Evolutionary conservation across 2,329 filamentous ascomycete species (phyloP), one percentile per base, ranked within the genome.

Genomic region (Fusarium marasasianum): DNA sequence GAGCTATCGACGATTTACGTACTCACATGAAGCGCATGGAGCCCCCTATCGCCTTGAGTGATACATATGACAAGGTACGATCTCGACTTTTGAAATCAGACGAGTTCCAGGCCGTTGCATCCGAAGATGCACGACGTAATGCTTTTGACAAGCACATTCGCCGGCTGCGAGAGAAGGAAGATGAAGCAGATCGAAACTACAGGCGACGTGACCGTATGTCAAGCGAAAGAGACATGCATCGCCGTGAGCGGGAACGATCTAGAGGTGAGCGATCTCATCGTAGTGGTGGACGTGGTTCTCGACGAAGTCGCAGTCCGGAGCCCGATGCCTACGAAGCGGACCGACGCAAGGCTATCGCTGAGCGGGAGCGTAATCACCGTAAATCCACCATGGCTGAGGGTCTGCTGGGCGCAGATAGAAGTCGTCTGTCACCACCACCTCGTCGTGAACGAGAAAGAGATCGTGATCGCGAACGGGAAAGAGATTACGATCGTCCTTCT

Each of bases 311-410:
- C 78, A 95, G 93, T 77, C 95, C 95, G n/a, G 96, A 98, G 82
- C 90, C 91, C 66, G 95, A 99, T 84, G 91, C 94, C 26, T 99
- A 99, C 82, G 96, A 98, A 83, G 96, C 95, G 69, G 96, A 99
- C 81, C 91, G 96, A 75, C 93, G 95, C 79, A 96, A 96, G 82
- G 96, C 96, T 48, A 95, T 96, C 80, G 95, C 95, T 66, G 95
- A 98, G 80, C 92, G 97, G 54, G 97, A 98, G 84, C 93, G 95
- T 75, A 95, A 97, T 78, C 97, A 98, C 84, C 92, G 94, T 82
- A 97, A 96, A 84, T 87, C 90, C 50, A 91, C 89, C 80, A 91
- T 91, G 84, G 93, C 92, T 74, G 90, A 91, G 77, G 89, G 86
- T 74, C 83, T 91, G 26, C 81, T 91, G 61, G 87, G 87, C 59